phyloP scores from a whole-genome alignment of 371 early-diverging fungal species.

The Blastocladiella emersonii region DNA sequence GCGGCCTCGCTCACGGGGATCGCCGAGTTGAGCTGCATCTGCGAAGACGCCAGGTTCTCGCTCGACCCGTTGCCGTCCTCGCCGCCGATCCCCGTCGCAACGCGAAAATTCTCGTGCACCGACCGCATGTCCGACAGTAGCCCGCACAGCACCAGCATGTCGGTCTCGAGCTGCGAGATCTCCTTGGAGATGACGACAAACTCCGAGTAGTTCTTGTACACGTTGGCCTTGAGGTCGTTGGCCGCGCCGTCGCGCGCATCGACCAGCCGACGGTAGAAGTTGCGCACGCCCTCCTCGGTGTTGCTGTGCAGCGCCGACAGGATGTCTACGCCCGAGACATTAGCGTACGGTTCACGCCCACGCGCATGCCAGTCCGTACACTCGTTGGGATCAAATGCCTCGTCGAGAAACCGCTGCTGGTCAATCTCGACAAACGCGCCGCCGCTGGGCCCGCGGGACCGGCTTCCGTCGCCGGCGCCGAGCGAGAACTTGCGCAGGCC shows the following conservation, averaged over 20 bases:
- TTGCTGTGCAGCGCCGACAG: neutral
- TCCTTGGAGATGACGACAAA: constrained; percentile 91
- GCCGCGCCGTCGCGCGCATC: constrained; percentile 68
- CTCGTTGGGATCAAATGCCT: constrained; percentile 22
- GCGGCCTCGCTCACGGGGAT: too few species aligned
- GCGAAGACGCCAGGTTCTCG: neutral
- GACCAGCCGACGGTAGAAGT: constrained; percentile 39
- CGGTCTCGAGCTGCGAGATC: constrained; percentile 57
- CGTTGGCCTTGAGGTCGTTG: constrained; percentile 69
- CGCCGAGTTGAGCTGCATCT: neutral
- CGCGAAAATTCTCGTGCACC: constrained; percentile 39
- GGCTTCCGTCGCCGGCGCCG: neutral
- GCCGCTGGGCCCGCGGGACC: neutral
- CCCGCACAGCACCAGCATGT: constrained; percentile 51
- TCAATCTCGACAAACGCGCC: constrained; percentile 12
- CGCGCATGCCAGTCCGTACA: constrained; percentile 13
- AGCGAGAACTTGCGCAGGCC: neutral
- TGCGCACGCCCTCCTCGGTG: constrained; percentile 46
- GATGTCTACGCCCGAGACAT: neutral
- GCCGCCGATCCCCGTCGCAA: neutral
- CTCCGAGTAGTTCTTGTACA: constrained; percentile 83
- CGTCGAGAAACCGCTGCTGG: constrained; percentile 18
- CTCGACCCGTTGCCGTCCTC: constrained; percentile 19
- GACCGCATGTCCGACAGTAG: constrained; percentile 50
- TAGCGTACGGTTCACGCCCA: neutral